A percentile compares a stretch with the other conserved stretches of the same genome.
Evolutionary conservation across 1,284 basidiomycete genomes (phyloP).

Genomic region (Ceratobasidium sp.): DNA sequence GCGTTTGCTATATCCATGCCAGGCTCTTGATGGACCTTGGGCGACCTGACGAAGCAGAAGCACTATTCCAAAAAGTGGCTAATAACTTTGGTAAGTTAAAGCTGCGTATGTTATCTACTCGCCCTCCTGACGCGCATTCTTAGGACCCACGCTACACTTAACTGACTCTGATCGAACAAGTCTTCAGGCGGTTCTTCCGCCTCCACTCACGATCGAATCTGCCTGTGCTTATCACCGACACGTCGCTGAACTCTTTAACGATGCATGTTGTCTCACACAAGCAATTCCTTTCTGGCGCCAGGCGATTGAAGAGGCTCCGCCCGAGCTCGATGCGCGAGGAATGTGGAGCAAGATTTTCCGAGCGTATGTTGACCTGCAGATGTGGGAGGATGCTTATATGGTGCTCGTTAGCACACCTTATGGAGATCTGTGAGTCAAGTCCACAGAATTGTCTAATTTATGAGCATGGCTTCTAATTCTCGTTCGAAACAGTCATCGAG

Average conservation of each 20-base stretch:
- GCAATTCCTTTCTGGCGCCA: constrained; percentile 82
- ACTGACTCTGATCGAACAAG: constrained; percentile 38
- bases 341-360: constrained; percentile 87
- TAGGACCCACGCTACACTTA: constrained; percentile 33
- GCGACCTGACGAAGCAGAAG: constrained; percentile 79
- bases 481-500: constrained; percentile 74
- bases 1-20: constrained; percentile 79
- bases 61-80: constrained; percentile 80
- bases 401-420: constrained; percentile 80
- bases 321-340: constrained; percentile 68
- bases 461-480: neutral
- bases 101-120: neutral
- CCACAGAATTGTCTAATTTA: constrained; percentile 12
- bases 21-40: constrained; percentile 78
- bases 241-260: constrained; percentile 79
- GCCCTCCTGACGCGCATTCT: constrained; percentile 32
- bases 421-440: constrained; percentile 76
- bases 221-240: constrained; percentile 84
- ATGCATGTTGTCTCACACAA: constrained; percentile 68
- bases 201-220: constrained; percentile 41
- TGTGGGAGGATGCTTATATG: constrained; percentile 89
- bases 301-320: constrained; percentile 77
- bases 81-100: constrained; percentile 78
- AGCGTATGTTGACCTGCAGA: constrained; percentile 77
- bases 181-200: constrained; percentile 51